These are phyloP conservation scores for Trichosporon sp. DNA, from an alignment of 1,284 basidiomycete species.

Conservation along the genomic window DNA sequence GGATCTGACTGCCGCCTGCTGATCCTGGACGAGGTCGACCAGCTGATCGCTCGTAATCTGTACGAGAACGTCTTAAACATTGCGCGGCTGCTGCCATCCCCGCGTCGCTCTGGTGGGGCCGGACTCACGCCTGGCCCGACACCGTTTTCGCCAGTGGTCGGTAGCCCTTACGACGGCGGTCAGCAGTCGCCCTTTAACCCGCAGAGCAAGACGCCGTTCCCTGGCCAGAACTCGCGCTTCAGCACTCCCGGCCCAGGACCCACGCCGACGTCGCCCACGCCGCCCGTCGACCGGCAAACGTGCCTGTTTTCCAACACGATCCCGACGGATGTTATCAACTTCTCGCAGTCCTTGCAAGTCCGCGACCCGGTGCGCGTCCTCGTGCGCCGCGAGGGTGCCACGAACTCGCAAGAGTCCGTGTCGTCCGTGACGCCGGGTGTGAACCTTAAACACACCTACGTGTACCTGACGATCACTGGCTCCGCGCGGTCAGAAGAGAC, in stretches of 20 bases:
- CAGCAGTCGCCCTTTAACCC: slow-evolving; percentile 54
- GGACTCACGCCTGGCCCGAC: slow-evolving; percentile 26
- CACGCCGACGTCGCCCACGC: slow-evolving; percentile 10
- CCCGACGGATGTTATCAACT: slow-evolving; percentile 52
- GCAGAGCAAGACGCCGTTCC: slow-evolving; percentile 48
- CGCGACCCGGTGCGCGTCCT: slow-evolving; percentile 92
- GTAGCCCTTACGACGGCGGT: slow-evolving; percentile 45
- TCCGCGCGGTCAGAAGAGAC: slow-evolving; percentile 62
- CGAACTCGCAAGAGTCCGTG: slow-evolving; percentile 52
- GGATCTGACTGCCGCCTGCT: slow-evolving; percentile 83
- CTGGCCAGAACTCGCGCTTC: slow-evolving; percentile 41
- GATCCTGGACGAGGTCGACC: slow-evolving; percentile 95
- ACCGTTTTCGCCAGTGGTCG: slow-evolving; percentile 40
- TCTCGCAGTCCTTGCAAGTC: slow-evolving; percentile 57
- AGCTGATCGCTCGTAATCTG: slow-evolving; percentile 87
- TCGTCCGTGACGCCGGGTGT: slow-evolving; percentile 51
- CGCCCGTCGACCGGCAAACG: slow-evolving; percentile 71
- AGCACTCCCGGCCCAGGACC: slow-evolving; percentile 23
- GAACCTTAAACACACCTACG: slow-evolving; percentile 84
- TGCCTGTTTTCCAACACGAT: slow-evolving; percentile 76
- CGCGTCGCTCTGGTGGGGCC: slow-evolving; percentile 59
- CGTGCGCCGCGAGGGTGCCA: slow-evolving; percentile 79
- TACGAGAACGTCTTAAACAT: slow-evolving; percentile 92
- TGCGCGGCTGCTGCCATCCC: slow-evolving; percentile 78
- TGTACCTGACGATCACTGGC: slow-evolving; percentile 85